Base-by-base conservation (phyloP, 495 filamentous ascomycete genomes). In the Daldinia decipiens region DNA sequence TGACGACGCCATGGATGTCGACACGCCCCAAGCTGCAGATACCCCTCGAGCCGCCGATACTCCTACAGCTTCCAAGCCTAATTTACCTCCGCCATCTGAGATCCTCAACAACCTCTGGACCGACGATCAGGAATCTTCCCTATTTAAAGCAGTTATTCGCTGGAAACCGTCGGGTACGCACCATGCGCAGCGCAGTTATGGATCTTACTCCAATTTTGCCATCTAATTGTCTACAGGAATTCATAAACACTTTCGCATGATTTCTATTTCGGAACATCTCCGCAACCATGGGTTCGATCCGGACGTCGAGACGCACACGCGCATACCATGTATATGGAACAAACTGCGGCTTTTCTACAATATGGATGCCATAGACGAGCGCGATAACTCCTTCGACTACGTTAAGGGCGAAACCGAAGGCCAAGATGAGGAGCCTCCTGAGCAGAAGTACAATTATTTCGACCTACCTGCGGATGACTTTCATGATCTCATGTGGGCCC, bases 241-340 rank as follows among this genome's bases (percentile, higher is more conserved):
- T 83, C 95, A 99, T 82, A 98, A 96, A 79, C 94, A 98, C 80
- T 98, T 99, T 78, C 92, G 93, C 24, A 95, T 98, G 83, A 89
- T 98, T 62, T 89, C 93, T 3, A 93, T 99, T 34, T 90, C 92
- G 15, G 89, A 95, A 63, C 89, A 92, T 73, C 85, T 99, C 67
- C 90, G 91, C 67, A 93, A 91, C 72, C 93, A 97, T 77, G 94
- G 94, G 62, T 93, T 93, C 79, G 89, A 91, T 64, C 87, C 89
- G 1, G 79, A 85, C 54, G 70, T 79, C 53, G 85, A 88, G 59
- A 86, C 88, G 13, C 95, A 99, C 82, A 97, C 93, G 47, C 89
- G 89, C 40, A 93, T 97, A 54, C 89, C 93, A 4, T 91, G 92
- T 8, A 97, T 99, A 59, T 99, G 95, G 95, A 85, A 84, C 64